phyloP scores from a whole-genome alignment of 2,329 filamentous ascomycete species.

The Nigrospora oryzae region DNA sequence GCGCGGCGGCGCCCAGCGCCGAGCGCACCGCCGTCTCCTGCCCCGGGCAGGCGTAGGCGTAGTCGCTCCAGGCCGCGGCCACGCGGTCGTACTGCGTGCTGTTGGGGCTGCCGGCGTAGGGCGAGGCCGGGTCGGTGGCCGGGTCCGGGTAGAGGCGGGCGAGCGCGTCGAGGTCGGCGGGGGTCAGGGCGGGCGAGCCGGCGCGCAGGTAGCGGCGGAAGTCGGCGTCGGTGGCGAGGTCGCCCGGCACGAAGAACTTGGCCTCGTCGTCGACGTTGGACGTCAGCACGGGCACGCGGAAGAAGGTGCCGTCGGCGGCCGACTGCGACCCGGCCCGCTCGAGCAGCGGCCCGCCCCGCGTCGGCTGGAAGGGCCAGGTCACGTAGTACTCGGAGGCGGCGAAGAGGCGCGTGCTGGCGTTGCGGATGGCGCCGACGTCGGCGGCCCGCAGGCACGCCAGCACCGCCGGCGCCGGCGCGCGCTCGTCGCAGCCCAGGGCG shows the following conservation, averaged over 20 bases:
- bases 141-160: constrained; percentile 26
- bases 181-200: constrained; percentile 20
- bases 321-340: constrained; percentile 35
- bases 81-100: constrained; percentile 35
- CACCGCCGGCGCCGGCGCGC: constrained; percentile 15
- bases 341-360: constrained; percentile 32
- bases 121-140: constrained; percentile 20
- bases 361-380: constrained; percentile 41
- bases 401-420: constrained; percentile 28
- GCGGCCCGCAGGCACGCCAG: constrained; percentile 29
- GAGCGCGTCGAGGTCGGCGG: constrained; percentile 18
- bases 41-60: constrained; percentile 32
- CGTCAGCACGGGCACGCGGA: constrained; percentile 26
- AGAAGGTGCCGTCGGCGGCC: constrained; percentile 27
- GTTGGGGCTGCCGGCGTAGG: constrained; percentile 26
- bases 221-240: constrained; percentile 24
- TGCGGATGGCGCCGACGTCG: constrained; percentile 26
- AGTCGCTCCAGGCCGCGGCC: constrained; percentile 33
- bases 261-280: constrained; percentile 26
- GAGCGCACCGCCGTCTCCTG: constrained; percentile 33
- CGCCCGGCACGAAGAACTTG: constrained; percentile 21
- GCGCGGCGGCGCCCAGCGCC: constrained; percentile 11
- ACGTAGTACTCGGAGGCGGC: constrained; percentile 26
- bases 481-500: constrained; percentile 18
- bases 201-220: constrained; percentile 26